Evolutionary conservation across 176 grass and related monocot genomes (phyloP).

Genomic region (Rhynchospora breviuscula): DNA sequence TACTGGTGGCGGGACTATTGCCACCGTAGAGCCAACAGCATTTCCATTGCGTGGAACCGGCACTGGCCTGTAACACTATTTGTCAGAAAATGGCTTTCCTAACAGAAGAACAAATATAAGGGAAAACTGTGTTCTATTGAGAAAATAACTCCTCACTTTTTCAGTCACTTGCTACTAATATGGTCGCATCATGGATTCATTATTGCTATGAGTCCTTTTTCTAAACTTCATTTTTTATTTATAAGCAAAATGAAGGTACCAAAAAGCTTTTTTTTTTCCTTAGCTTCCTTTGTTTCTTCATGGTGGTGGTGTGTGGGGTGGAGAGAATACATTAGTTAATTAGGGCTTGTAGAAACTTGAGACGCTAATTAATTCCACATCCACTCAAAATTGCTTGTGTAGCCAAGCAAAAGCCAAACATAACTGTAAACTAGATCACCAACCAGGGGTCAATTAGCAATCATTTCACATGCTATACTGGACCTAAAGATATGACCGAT

Average conservation of each 20-base stretch:
- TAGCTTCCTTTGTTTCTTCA: neutral
- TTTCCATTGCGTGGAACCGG: conserved; percentile 5
- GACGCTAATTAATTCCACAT: neutral
- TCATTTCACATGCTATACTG: neutral
- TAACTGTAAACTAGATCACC: neutral
- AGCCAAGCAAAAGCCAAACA: neutral
- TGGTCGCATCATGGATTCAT: neutral
- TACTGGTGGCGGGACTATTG: conserved; percentile 1
- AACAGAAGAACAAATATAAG: neutral
- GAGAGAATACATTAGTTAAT: neutral
- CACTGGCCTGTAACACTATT: conserved; percentile 2
- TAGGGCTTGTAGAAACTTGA: neutral
- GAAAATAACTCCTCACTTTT: neutral
- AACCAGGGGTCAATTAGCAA: neutral
- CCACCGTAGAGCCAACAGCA: conserved; percentile 11
- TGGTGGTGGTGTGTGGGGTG: neutral
- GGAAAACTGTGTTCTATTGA: neutral
- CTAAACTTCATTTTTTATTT: neutral
- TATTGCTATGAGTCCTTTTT: neutral
- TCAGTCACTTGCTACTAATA: neutral
- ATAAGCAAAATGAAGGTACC: neutral
- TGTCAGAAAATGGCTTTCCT: neutral
- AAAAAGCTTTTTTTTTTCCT: neutral
- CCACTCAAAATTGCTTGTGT: neutral
- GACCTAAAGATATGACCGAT: neutral